phyloP scores from a whole-genome alignment of 139 green algal genomes.

The Choricystis sp. region DNA sequence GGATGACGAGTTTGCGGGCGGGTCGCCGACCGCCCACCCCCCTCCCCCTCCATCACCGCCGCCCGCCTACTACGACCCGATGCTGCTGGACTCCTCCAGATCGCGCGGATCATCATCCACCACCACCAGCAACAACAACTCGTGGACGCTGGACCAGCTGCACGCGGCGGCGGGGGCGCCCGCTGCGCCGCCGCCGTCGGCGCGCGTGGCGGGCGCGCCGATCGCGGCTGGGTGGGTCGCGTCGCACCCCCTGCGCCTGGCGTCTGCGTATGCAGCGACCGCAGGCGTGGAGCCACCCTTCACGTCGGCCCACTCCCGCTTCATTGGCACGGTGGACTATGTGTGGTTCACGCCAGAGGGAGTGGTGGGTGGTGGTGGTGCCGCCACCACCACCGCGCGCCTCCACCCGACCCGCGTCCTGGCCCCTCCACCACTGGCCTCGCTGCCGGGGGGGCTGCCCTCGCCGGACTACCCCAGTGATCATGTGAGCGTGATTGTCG shows the following conservation, averaged over 20 bases:
- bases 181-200: too few species aligned
- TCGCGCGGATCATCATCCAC: too few species aligned
- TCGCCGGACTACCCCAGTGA: conserved; percentile 24
- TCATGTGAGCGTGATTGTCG: conserved; percentile 36
- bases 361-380: not conserved
- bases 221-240: not conserved
- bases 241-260: conserved; percentile 2
- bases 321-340: conserved; percentile 61
- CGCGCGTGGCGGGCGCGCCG: too few species aligned
- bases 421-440: conserved; percentile 24
- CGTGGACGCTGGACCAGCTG: not conserved
- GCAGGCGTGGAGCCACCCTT: conserved; percentile 25
- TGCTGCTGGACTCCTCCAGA: too few species aligned
- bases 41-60: not conserved
- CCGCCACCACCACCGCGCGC: not conserved
- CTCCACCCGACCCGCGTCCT: conserved; percentile 34
- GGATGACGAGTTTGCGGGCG: not conserved
- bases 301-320: conserved; percentile 20
- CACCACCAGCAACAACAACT: not conserved
- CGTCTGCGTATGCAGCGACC: conserved; percentile 11
- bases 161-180: too few species aligned
- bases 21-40: not conserved
- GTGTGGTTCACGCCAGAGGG: conserved; percentile 32
- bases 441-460: conserved; percentile 35
- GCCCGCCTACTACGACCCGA: too few species aligned